Percentiles rank a stretch among this genome's conserved stretches.
phyloP scores from a whole-genome alignment of 225 moss, liverwort and hornwort genomes.

The Takakia lepidozioides region DNA sequence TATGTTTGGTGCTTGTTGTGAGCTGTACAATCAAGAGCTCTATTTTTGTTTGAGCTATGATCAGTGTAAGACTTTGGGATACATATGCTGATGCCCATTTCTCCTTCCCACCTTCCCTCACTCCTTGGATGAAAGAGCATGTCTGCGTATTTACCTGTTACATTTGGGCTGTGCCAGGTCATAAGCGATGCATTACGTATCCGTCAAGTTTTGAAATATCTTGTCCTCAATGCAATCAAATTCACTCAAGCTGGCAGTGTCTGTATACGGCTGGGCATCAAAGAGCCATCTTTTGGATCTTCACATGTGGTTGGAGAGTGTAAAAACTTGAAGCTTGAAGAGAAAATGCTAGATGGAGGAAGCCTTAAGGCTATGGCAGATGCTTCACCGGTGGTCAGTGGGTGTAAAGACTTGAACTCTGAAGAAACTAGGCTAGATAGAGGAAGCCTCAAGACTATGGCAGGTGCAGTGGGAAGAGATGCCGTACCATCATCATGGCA shows the following conservation, averaged over 20 bases:
- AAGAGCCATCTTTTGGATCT: not conserved
- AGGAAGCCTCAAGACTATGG: not conserved
- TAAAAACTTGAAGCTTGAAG: not conserved
- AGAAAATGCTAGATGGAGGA: not conserved
- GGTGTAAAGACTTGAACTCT: not conserved
- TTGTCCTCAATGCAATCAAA: constrained; percentile 16
- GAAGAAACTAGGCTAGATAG: not conserved
- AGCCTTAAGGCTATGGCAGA: not conserved
- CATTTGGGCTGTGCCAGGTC: constrained; percentile 9
- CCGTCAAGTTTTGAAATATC: constrained; percentile 14
- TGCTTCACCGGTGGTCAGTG: not conserved
- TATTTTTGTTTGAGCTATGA: no score
- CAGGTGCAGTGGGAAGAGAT: no score
- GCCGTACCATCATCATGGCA: no score
- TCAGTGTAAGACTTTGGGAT: no score
- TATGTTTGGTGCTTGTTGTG: no score
- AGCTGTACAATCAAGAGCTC: no score
- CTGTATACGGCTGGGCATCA: constrained; percentile 8
- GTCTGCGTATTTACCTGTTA: no score
- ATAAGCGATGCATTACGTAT: constrained; percentile 12
- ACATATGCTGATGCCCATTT: no score
- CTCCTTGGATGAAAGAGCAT: no score
- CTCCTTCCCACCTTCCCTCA: no score
- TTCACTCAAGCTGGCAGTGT: constrained; percentile 14
- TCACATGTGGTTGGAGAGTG: not conserved